phyloP scores from a whole-genome alignment of 352 stramenopile genomes.

The Plasmopara viticola region DNA sequence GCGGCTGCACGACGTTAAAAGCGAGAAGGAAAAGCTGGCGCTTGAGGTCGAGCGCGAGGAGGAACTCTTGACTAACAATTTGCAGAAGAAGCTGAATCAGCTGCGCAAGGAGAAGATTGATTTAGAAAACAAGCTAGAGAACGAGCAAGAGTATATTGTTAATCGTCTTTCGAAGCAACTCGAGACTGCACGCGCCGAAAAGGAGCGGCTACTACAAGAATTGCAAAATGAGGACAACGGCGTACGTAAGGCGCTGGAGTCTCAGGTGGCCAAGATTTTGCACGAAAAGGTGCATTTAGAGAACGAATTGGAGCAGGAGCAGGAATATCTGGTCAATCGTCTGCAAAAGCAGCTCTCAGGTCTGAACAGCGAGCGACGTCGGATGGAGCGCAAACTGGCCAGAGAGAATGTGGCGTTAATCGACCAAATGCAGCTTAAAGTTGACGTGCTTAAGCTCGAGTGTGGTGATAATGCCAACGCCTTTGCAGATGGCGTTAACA shows the following conservation, averaged over 20 bases:
- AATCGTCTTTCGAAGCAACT: conserved; percentile 88
- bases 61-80: conserved; percentile 86
- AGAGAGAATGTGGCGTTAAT: conserved; percentile 67
- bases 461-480: conserved; percentile 56
- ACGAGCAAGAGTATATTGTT: conserved; percentile 90
- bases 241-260: conserved; percentile 61
- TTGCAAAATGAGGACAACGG: conserved; percentile 60
- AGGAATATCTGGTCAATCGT: conserved; percentile 83
- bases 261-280: conserved; percentile 74
- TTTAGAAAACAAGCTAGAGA: conserved; percentile 88
- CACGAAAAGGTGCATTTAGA: conserved; percentile 81
- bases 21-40: conserved; percentile 86
- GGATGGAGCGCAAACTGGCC: conserved; percentile 65
- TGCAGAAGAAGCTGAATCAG: conserved; percentile 87
- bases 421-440: conserved; percentile 60
- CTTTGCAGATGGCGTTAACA: conserved; percentile 47
- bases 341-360: conserved; percentile 76
- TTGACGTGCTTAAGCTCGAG: conserved; percentile 49
- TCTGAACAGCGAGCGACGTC: conserved; percentile 62
- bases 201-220: conserved; percentile 61
- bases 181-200: conserved; percentile 57
- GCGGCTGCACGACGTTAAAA: conserved; percentile 67
- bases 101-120: conserved; percentile 87
- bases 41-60: conserved; percentile 87
- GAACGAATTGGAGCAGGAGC: conserved; percentile 85